Base-by-base conservation (phyloP, 2,329 filamentous ascomycete species). In the Xylaria sp. region DNA sequence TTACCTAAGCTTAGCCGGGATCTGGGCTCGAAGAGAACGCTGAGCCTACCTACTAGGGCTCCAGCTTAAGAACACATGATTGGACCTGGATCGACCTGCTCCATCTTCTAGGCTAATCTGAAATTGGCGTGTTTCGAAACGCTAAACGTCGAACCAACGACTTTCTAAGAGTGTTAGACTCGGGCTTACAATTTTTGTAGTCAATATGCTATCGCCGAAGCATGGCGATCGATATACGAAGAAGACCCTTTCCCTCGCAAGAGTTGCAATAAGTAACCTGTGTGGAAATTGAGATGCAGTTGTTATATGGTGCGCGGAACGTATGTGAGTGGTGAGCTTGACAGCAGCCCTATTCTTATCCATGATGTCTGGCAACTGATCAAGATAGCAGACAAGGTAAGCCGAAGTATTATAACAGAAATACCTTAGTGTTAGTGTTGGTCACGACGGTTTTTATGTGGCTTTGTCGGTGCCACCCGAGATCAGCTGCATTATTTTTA, bases 401-500 rank as follows among this genome's bases (percentile, higher is more conserved):
- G 15, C 33, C 33, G 8, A 36, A 7, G 33, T 36, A 36, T 36
- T 10, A 36, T 36, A 36, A 5, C 33, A 36, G 10, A 36, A 36
- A 36, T 36, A 36, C 33, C 33, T 36, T 9, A 36, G 33, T 10
- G 1, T 8, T 36, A 36, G 36, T 54, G 59, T 20, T 54, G 25
- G 13, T 61, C 18, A 33, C 28, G 52, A 48, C 48, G 48, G 52
- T n/a, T 20, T 36, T 36, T 36, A 10, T 15, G 54, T 33, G 64
- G 43, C 52, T 43, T 39, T 49, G 46, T 48, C 15, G 54, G 41
- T 59, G 39, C 2, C 39, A 56, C 10, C 15, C 36, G 20, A 36
- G 28, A 36, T 66, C 63, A 69, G 62, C 67, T 69, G 58, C 18
- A 62, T 69, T 69, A 69, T 69, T 69, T 69, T 55, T 69, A 69